Percentiles rank a stretch among this genome's conserved stretches.
These are phyloP conservation scores for Dothiorella sarmentorum DNA, from an alignment of 2,329 filamentous ascomycete genomes.

Conservation along the genomic window DNA sequence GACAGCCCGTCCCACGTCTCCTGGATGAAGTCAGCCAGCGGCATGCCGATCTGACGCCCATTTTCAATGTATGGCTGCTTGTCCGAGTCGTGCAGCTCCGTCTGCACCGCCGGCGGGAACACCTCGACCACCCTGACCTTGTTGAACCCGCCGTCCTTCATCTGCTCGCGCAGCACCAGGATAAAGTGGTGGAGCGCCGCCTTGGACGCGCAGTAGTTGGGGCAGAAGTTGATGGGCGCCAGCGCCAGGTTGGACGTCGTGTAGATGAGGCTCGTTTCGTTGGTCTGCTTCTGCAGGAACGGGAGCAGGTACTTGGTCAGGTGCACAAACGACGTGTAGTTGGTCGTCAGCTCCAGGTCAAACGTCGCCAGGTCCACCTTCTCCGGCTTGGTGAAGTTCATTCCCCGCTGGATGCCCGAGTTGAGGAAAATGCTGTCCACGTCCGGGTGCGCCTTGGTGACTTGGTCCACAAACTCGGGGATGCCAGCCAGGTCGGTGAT, in stretches of 20 bases:
- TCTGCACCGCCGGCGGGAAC: conserved; percentile 55
- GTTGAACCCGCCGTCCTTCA: conserved; percentile 42
- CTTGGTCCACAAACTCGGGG: conserved; percentile 41
- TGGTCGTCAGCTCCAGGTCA: conserved; percentile 48
- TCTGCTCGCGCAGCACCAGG: conserved; percentile 49
- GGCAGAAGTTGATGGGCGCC: conserved; percentile 46
- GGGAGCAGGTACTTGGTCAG: conserved; percentile 51
- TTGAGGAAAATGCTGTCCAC: conserved; percentile 53
- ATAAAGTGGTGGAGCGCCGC: conserved; percentile 55
- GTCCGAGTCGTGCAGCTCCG: conserved; percentile 54
- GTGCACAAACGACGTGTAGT: conserved; percentile 50
- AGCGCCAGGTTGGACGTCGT: conserved; percentile 52
- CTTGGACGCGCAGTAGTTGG: conserved; percentile 55
- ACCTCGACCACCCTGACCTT: conserved; percentile 55
- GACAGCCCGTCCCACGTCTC: conserved; percentile 47
- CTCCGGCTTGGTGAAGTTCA: conserved; percentile 49
- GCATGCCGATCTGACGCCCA: conserved; percentile 52
- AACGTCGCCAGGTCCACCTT: conserved; percentile 44
- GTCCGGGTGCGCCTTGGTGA: conserved; percentile 47
- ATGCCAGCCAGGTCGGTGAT: conserved; percentile 50
- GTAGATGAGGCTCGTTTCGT: conserved; percentile 43
- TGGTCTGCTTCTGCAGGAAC: conserved; percentile 45
- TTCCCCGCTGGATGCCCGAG: conserved; percentile 51
- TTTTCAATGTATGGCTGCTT: conserved; percentile 53
- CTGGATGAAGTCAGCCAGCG: conserved; percentile 50